Percentiles rank a stretch among this genome's conserved stretches.
Evolutionary conservation across 768 basidiomycete species (phyloP).

Genomic region (Tephrocybe sp.): DNA sequence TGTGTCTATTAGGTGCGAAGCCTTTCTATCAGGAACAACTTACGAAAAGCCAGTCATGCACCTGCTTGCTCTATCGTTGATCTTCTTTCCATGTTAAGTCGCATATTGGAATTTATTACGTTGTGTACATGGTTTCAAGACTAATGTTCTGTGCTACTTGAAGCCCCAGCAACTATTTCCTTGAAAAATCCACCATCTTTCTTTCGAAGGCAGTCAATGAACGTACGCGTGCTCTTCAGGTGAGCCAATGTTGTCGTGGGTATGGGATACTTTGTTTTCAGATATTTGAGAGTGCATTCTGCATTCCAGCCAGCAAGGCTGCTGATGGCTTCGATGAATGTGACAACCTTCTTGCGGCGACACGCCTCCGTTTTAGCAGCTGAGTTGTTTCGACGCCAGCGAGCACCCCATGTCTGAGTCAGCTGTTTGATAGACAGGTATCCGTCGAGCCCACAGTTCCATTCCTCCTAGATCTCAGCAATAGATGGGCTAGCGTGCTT

Average conservation of each 20-base stretch:
- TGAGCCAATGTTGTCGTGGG: constrained; percentile 5
- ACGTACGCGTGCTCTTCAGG: constrained; percentile 11
- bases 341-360: constrained; percentile 19
- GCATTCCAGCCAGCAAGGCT: constrained; percentile 19
- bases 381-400: constrained; percentile 22
- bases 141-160: too few species aligned
- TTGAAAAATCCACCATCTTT: too few species aligned
- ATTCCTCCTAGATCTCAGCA: constrained; percentile 26
- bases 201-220: constrained; percentile 15
- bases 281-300: constrained; percentile 19
- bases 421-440: constrained; percentile 18
- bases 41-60: too few species aligned
- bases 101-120: too few species aligned
- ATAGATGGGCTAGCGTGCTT: constrained; percentile 10
- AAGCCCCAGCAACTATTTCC: too few species aligned
- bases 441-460: constrained; percentile 22
- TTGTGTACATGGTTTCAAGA: too few species aligned
- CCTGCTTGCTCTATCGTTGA: too few species aligned
- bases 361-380: constrained; percentile 20
- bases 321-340: constrained; percentile 19
- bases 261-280: constrained; percentile 20
- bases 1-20: too few species aligned
- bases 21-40: too few species aligned
- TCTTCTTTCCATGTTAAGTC: too few species aligned
- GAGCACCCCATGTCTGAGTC: constrained; percentile 11